Percentiles rank a stretch among this genome's conserved stretches.
These are phyloP conservation scores for Aspergillus quadrilineatus DNA, from an alignment of 2,329 filamentous ascomycete species.

Conservation along the genomic window DNA sequence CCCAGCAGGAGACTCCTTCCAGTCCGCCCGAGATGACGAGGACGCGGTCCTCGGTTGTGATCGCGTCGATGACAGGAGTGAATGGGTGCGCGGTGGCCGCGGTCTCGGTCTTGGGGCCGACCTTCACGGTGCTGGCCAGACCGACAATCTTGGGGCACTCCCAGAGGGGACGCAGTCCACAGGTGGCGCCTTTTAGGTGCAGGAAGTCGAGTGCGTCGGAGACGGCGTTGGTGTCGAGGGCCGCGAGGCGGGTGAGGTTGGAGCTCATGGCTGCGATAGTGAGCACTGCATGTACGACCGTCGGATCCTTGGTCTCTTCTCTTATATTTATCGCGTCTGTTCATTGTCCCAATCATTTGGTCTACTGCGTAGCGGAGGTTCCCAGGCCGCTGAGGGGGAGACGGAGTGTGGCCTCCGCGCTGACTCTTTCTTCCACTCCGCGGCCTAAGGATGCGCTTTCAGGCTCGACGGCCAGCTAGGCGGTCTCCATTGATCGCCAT, in stretches of 20 bases:
- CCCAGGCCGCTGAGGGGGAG: too few species aligned
- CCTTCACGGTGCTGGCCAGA: slow-evolving; percentile 23
- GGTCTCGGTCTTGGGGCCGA: slow-evolving; percentile 15
- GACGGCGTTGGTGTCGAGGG: slow-evolving; percentile 25
- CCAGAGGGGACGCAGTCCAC: slow-evolving; percentile 24
- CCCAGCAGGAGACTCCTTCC: slow-evolving; percentile 26
- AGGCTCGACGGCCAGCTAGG: too few species aligned
- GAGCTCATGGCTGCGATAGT: too few species aligned
- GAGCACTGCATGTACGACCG: too few species aligned
- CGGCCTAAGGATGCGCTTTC: too few species aligned
- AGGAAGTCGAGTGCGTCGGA: slow-evolving; percentile 27
- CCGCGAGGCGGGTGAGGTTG: slow-evolving; percentile 11
- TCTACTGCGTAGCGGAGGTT: too few species aligned
- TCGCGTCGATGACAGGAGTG: slow-evolving; percentile 1
- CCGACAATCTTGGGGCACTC: slow-evolving; percentile 26
- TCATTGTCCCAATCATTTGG: too few species aligned
- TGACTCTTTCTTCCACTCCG: too few species aligned
- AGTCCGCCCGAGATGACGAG: slow-evolving; percentile 23
- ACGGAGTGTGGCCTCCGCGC: too few species aligned
- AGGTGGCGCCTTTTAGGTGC: slow-evolving; percentile 22
- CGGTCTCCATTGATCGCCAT: too few species aligned
- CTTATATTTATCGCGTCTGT: too few species aligned
- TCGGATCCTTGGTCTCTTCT: too few species aligned
- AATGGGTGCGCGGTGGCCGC: neutral
- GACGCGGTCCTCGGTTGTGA: slow-evolving; percentile 21